These are phyloP conservation scores for Lactarius akahatsu DNA, from an alignment of 768 basidiomycete genomes.

Conservation along the genomic window DNA sequence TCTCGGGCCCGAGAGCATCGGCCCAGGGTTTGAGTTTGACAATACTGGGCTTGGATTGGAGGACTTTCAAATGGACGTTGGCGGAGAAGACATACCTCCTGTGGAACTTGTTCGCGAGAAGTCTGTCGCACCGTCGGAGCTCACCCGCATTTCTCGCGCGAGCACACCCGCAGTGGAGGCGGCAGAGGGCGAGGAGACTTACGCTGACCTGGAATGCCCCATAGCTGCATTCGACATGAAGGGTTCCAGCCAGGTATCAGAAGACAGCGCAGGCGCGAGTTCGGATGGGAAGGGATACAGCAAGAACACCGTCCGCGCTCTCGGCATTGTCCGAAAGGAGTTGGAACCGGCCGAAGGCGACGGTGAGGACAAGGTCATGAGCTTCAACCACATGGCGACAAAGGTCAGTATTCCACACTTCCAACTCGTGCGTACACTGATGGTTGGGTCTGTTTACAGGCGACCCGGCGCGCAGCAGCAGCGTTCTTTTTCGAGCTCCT, in stretches of 20 bases:
- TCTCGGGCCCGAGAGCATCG: slow-evolving; percentile 42
- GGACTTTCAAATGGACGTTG: slow-evolving; percentile 72
- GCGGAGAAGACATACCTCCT: slow-evolving; percentile 46
- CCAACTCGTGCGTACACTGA: background rate
- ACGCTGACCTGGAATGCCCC: slow-evolving; percentile 69
- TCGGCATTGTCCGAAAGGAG: slow-evolving; percentile 71
- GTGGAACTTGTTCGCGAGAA: slow-evolving; percentile 43
- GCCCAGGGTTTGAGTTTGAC: slow-evolving; percentile 52
- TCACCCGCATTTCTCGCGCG: slow-evolving; percentile 56
- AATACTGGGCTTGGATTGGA: slow-evolving; percentile 57
- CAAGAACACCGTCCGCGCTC: slow-evolving; percentile 84
- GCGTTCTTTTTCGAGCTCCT: slow-evolving; percentile 98
- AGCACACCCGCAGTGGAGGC: slow-evolving; percentile 67
- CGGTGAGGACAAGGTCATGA: slow-evolving; percentile 56
- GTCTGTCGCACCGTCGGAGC: slow-evolving; percentile 54
- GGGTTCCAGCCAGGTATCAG: slow-evolving; percentile 47
- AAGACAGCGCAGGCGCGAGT: slow-evolving; percentile 39
- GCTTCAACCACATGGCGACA: slow-evolving; percentile 75
- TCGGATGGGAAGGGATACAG: slow-evolving; percentile 75
- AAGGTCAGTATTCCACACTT: slow-evolving; percentile 52
- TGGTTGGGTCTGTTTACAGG: slow-evolving; percentile 43
- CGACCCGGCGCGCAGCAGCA: slow-evolving; percentile 87
- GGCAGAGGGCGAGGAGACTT: slow-evolving; percentile 62
- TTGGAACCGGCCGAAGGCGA: slow-evolving; percentile 54
- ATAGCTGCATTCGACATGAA: slow-evolving; percentile 81